Percentiles rank a stretch among this genome's conserved stretches.
Evolutionary conservation across 495 filamentous ascomycete species (phyloP).

Genomic region (Trichoderma virens): DNA sequence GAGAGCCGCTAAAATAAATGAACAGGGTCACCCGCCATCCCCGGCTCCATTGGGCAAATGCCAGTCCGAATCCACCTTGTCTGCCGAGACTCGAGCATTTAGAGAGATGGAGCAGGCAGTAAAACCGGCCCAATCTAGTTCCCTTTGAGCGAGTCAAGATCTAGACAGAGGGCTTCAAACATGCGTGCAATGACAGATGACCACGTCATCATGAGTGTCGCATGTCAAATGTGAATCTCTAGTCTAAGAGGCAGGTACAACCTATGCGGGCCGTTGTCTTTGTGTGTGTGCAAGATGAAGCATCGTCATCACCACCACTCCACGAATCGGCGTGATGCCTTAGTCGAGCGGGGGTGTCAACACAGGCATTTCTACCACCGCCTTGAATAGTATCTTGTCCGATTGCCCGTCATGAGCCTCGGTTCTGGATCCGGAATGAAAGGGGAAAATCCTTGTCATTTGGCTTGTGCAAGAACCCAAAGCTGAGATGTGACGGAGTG

Average conservation of each 20-base stretch:
- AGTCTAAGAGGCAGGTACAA: neutral
- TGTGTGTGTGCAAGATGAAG: neutral
- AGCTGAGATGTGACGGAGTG: neutral
- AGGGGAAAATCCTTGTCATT: neutral
- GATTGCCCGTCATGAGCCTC: neutral
- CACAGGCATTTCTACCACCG: neutral
- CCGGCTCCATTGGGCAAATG: neutral
- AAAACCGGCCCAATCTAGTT: too few species aligned
- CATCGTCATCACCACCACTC: neutral
- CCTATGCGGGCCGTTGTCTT: too few species aligned
- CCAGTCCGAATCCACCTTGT: neutral
- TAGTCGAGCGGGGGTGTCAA: neutral
- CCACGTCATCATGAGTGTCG: neutral
- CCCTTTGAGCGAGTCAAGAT: too few species aligned
- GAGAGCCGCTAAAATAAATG: neutral
- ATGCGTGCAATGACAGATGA: neutral
- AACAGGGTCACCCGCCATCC: neutral
- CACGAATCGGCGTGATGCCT: neutral
- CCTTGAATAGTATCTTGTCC: slow-evolving; percentile 4
- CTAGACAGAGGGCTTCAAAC: too few species aligned
- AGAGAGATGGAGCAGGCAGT: too few species aligned
- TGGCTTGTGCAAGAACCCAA: neutral
- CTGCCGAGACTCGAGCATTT: neutral
- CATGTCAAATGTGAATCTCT: neutral
- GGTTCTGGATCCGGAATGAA: neutral